Base-by-base conservation (phyloP, 2,329 filamentous ascomycete genomes). In the Bipolaris zeicola region DNA sequence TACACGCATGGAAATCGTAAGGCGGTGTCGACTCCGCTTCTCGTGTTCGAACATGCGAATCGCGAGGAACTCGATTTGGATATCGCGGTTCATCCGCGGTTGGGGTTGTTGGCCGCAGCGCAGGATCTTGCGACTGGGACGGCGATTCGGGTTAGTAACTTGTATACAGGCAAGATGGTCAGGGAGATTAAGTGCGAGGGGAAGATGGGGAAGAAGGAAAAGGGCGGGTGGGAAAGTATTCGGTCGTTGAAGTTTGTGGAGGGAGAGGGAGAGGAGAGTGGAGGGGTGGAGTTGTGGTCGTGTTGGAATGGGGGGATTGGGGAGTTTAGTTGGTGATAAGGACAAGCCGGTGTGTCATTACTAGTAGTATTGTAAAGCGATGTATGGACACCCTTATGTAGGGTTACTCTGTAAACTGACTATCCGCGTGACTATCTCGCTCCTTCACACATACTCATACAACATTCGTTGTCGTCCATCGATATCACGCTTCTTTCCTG, bases 71-170 rank as follows among this genome's bases (percentile, higher is more conserved):
- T 58, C 0, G 63, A 70, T 8, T 58, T 72, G 1, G 73, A 66
- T 5, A 39, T 78, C 3, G 73, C 71, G 7, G 65, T 76, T 1
- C 56, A 72, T 42, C 36, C 60, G 1, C 44, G 64, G 2, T 37
- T 75, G 7, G 75, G 75, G 0, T 60, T 78, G 5, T 43, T 77
- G 2, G 75, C 75, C 6, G 74, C 72, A 1, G 63, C 64, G 0
- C 70, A 75, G 41, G 69, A 73, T 31, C 13, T 55, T 6, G 61
- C 55, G 1, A 60, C 53, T 10, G 48, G 53, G 2, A 51, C 54
- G 4, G 64, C 61, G 14, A 60, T 76, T 11, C 54, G 60, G 5
- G 55, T 77, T 0, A 72, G 68, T 41, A 76, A 71, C 43, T 42
- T 77, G 41, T 71, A 68, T 60, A 73, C 69, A 0, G 75, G 75